Base-by-base conservation (phyloP, 139 green algal genomes). In the Pedinophyceae sp. region DNA sequence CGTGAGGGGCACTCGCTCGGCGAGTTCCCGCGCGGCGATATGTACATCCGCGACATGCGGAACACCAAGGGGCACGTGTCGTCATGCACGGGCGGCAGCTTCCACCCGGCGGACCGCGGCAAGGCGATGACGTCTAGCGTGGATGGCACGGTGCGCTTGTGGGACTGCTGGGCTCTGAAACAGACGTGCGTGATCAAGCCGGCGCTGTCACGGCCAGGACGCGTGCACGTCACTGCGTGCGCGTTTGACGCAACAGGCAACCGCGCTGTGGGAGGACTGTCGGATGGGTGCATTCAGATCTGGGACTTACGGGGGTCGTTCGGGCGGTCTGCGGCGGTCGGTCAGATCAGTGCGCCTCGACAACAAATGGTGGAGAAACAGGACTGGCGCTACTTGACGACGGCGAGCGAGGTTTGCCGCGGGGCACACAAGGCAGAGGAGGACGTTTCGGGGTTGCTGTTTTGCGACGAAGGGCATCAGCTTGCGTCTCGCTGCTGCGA, bases 11-110 rank as follows among this genome's bases (percentile, higher is more conserved):
- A 62, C 6, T 55, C 73, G 57, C 69, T 67, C 2, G 86, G 81
- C 18, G 77, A 93, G 69, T 84, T 80, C 46, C 27, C 81, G 3
- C 64, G 83, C 0, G 89, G 89, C 0, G 89, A 97, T 73, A 96
- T 96, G 87, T 97, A 97, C 79, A 92, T 97, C 46, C 65, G 83
- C 13, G 77, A 94, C 70, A 45, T 79, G 60, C 77, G 70, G 39
- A 90, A 97, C 69, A 97, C 89, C 30, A 93, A 93, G 59, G 88
- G 88, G 3, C 88, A 97, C 61, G 64, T 93, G 18, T 73, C 70
- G 2, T 76, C 75, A 18, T 78, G 81, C 52, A 91, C 72, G 6
- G 48, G 67, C 6, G 89, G 83, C 22, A 30, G 65, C 39, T 97
- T 85, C 85, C 87, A 96, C 62, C 89, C 89, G 17, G 71, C 27